Evolutionary conservation across 2,329 filamentous ascomycete species (phyloP).

Genomic region (Fusarium sp.): DNA sequence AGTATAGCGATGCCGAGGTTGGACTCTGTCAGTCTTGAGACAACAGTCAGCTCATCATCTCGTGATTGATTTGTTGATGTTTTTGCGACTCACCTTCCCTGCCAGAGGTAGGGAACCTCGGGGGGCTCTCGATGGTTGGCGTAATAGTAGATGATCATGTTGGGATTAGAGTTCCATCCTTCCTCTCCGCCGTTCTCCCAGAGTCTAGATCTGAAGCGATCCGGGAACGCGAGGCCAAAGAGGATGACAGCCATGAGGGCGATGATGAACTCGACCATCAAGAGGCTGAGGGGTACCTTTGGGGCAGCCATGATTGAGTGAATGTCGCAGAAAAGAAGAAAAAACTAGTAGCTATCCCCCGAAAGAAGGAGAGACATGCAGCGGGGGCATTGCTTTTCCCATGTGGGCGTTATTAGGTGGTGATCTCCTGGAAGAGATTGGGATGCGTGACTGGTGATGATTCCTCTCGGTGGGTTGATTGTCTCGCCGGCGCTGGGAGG

Average conservation of each 20-base stretch:
- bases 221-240: slow-evolving; percentile 42
- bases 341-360: not conserved
- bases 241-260: slow-evolving; percentile 18
- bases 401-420: not conserved
- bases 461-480: slow-evolving; percentile 1
- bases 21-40: slow-evolving; percentile 42
- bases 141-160: slow-evolving; percentile 45
- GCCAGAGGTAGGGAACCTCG: slow-evolving; percentile 45
- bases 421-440: not conserved
- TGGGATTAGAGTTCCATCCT: slow-evolving; percentile 49
- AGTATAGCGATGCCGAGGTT: slow-evolving; percentile 48
- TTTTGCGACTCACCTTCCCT: slow-evolving; percentile 40
- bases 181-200: slow-evolving; percentile 46
- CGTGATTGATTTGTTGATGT: not conserved
- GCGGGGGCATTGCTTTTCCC: not conserved
- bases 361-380: not conserved
- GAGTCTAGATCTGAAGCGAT: slow-evolving; percentile 38
- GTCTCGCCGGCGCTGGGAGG: not conserved
- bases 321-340: not conserved
- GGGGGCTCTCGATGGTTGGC: slow-evolving; percentile 47
- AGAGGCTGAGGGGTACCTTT: slow-evolving; percentile 22
- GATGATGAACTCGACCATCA: slow-evolving; percentile 36
- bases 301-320: slow-evolving; percentile 20
- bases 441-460: slow-evolving; percentile 3
- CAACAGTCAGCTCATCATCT: not conserved